phyloP scores from a whole-genome alignment of 495 filamentous ascomycete genomes.

The Penicillium goetzii region DNA sequence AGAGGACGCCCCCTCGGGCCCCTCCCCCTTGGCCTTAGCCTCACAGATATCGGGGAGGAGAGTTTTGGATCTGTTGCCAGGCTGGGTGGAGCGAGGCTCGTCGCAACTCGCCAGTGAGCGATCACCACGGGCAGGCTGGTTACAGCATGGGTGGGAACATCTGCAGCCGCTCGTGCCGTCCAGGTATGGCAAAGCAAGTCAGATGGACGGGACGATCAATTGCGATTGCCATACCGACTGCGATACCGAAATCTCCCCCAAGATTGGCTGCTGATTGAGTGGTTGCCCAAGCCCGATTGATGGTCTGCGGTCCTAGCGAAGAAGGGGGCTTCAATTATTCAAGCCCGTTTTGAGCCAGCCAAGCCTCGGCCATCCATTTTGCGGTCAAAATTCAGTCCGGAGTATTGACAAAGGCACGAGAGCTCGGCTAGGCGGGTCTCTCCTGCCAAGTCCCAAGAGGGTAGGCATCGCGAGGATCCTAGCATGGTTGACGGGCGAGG shows the following conservation, averaged over 20 bases:
- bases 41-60: slow-evolving; percentile 26
- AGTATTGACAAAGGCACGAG: slow-evolving; percentile 6
- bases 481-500: slow-evolving; percentile 6
- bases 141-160: slow-evolving; percentile 24
- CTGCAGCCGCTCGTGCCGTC: slow-evolving; percentile 21
- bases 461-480: slow-evolving; percentile 19
- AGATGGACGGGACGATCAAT: slow-evolving; percentile 16
- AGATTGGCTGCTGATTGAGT: slow-evolving; percentile 5
- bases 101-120: slow-evolving; percentile 1
- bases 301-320: background rate
- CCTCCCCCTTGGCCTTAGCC: slow-evolving; percentile 13
- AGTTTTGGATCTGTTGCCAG: slow-evolving; percentile 24
- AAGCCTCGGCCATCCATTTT: slow-evolving; percentile 3
- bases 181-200: slow-evolving; percentile 24
- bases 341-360: background rate
- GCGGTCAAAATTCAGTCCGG: slow-evolving; percentile 6
- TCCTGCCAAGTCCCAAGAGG: slow-evolving; percentile 17
- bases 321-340: background rate
- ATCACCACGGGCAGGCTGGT: slow-evolving; percentile 7
- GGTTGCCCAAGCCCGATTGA: background rate
- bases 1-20: background rate
- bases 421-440: slow-evolving; percentile 8
- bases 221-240: slow-evolving; percentile 22
- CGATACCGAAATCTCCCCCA: background rate
- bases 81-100: slow-evolving; percentile 25